These are phyloP conservation scores for Effrenium voratum DNA, from an alignment of 73 alveolate species.

Conservation along the genomic window DNA sequence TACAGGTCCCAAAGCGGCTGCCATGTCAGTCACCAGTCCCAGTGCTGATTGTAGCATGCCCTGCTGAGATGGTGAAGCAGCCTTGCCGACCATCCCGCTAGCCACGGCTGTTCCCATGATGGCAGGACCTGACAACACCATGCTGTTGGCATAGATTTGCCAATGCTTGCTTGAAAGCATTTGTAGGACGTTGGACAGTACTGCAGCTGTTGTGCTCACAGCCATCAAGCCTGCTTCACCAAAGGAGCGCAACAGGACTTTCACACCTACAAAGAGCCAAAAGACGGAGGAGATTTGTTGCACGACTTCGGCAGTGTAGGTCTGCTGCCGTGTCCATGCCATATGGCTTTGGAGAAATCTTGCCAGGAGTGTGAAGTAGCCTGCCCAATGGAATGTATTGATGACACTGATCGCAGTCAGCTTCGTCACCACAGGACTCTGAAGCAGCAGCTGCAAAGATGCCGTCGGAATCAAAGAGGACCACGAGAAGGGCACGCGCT, in stretches of 20 bases:
- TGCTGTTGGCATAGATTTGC: slow-evolving; percentile 8
- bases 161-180: slow-evolving; percentile 50
- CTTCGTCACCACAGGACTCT: slow-evolving; percentile 54
- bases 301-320: neutral
- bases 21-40: slow-evolving; percentile 19
- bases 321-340: slow-evolving; percentile 47
- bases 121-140: neutral
- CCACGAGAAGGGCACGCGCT: slow-evolving; percentile 37
- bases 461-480: slow-evolving; percentile 35
- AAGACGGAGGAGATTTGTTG: slow-evolving; percentile 19
- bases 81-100: slow-evolving; percentile 2
- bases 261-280: slow-evolving; percentile 23
- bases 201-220: neutral
- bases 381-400: slow-evolving; percentile 41
- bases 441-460: slow-evolving; percentile 25
- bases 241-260: neutral
- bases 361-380: slow-evolving; percentile 7
- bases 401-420: slow-evolving; percentile 30
- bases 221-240: slow-evolving; percentile 46
- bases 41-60: slow-evolving; percentile 60
- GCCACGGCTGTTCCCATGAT: slow-evolving; percentile 17
- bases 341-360: neutral
- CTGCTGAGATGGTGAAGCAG: slow-evolving; percentile 8
- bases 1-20: slow-evolving; percentile 30
- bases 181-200: slow-evolving; percentile 1